A percentile compares a stretch with the other conserved stretches of the same genome.
These are phyloP conservation scores for Paragyromitra xinjiangensis DNA, from an alignment of 495 filamentous ascomycete species.

Conservation along the genomic window DNA sequence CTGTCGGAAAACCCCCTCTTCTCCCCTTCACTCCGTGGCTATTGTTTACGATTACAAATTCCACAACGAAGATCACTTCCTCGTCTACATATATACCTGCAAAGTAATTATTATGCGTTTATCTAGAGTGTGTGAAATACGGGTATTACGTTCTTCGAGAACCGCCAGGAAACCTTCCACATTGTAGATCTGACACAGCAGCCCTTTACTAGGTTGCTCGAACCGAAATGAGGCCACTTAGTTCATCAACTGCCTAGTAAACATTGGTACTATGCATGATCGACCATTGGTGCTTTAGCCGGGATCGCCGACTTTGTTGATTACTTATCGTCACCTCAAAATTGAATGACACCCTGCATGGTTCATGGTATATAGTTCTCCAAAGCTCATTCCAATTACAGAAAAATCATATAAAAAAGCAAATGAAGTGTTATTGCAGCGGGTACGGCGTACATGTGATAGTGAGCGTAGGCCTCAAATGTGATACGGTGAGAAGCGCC, in stretches of 20 bases:
- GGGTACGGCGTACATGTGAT: not conserved
- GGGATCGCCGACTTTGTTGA: constrained; percentile 3
- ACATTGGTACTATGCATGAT: not conserved
- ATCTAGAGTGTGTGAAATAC: not conserved
- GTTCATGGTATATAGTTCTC: not conserved
- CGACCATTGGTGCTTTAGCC: constrained; percentile 1
- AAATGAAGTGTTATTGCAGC: not conserved
- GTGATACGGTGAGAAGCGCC: not conserved
- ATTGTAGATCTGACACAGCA: not conserved
- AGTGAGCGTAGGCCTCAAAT: not conserved
- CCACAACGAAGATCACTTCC: not conserved
- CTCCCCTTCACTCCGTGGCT: not conserved
- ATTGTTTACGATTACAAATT: not conserved
- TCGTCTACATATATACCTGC: not conserved
- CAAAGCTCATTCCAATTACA: not conserved
- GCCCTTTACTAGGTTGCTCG: not conserved
- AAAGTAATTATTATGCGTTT: not conserved
- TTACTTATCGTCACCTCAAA: not conserved
- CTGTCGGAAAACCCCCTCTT: not conserved
- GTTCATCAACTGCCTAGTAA: not conserved
- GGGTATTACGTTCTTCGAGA: not conserved
- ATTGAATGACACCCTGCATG: not conserved
- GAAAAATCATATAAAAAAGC: not conserved
- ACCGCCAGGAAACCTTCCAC: not conserved
- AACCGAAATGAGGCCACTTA: not conserved